Conservation (phyloP, 2,329 filamentous ascomycete species). For the Fusarium sp. region DNA sequence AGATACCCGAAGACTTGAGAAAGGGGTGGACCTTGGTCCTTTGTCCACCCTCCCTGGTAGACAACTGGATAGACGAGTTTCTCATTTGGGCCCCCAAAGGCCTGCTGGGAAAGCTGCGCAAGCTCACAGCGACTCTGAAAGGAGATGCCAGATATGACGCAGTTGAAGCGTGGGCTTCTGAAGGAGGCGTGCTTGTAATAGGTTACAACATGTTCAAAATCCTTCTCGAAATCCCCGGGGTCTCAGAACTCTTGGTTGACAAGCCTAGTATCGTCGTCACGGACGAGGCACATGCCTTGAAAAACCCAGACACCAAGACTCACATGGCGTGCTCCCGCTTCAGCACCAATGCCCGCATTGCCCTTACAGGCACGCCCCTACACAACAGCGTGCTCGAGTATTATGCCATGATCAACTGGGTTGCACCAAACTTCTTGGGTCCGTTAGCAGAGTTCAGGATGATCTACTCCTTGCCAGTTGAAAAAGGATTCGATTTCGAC, state of each 20-base stretch:
- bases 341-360: conserved; percentile 77
- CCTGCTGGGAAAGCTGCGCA: conserved; percentile 66
- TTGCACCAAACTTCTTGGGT: conserved; percentile 83
- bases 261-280: conserved; percentile 80
- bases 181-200: conserved; percentile 80
- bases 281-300: conserved; percentile 87
- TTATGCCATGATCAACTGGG: conserved; percentile 88
- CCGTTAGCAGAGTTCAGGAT: conserved; percentile 73
- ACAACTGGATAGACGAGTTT: conserved; percentile 88
- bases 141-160: conserved; percentile 53
- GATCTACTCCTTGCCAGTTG: conserved; percentile 80
- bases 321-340: conserved; percentile 69
- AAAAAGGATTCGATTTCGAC: conserved; percentile 75
- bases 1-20: conserved; percentile 76
- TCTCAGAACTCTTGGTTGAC: conserved; percentile 63
- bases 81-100: conserved; percentile 72
- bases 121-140: conserved; percentile 60
- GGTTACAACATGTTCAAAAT: conserved; percentile 77
- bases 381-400: conserved; percentile 89
- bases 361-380: conserved; percentile 87
- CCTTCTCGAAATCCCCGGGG: conserved; percentile 48
- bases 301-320: conserved; percentile 69
- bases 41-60: conserved; percentile 78
- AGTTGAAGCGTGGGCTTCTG: conserved; percentile 69
- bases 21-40: conserved; percentile 76